Conservation (phyloP, 2,329 filamentous ascomycete genomes). For the Diaporthe batatas region DNA sequence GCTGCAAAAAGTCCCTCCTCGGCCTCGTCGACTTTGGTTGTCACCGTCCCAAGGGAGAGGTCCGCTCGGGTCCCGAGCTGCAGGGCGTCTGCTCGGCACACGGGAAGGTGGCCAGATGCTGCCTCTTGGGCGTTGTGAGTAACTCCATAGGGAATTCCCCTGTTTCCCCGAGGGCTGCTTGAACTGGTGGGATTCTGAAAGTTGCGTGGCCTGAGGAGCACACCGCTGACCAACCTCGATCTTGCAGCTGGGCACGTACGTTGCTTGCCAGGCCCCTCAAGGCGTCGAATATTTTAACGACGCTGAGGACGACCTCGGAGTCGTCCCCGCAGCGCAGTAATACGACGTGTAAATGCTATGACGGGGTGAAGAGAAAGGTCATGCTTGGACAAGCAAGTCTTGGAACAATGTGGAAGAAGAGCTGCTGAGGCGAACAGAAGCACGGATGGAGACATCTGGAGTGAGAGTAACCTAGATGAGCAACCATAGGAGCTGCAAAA, state of each 20-base stretch:
- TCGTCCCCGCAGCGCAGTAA: not conserved
- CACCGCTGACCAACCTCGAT: not conserved
- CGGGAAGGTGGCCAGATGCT: not conserved
- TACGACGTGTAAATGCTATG: not conserved
- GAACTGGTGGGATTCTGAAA: not conserved
- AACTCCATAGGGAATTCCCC: no score
- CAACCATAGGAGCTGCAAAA: not conserved
- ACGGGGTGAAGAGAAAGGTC: not conserved
- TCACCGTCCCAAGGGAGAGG: not conserved
- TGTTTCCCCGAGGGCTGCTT: accelerated
- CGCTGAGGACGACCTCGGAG: not conserved
- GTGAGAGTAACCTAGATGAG: not conserved
- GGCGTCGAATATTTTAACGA: not conserved
- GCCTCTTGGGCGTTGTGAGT: slow-evolving; percentile 5
- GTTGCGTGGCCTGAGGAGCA: not conserved
- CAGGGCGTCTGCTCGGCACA: not conserved
- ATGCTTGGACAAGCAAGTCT: not conserved
- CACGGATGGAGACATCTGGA: no score
- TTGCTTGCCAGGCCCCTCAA: not conserved
- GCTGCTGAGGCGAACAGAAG: not conserved
- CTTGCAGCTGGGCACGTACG: not conserved
- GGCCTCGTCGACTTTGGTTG: not conserved
- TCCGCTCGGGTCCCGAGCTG: not conserved
- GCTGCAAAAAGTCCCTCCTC: not conserved
- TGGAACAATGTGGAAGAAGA: not conserved